A percentile compares a stretch with the other conserved stretches of the same genome.
These are phyloP conservation scores for Penicillium paneum DNA, from an alignment of 2,329 filamentous ascomycete genomes.

Conservation along the genomic window DNA sequence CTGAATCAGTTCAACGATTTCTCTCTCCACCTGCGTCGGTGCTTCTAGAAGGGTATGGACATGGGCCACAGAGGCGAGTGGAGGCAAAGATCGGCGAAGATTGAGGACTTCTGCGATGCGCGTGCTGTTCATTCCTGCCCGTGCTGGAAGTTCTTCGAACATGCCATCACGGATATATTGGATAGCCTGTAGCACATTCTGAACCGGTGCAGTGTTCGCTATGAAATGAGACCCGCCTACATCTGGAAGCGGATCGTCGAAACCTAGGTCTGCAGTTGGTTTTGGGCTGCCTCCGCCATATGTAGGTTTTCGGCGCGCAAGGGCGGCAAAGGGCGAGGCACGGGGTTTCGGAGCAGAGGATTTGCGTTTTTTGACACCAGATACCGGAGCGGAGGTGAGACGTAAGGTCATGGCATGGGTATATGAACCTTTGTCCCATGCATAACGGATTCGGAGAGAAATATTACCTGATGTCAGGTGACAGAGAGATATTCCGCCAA, in stretches of 20 bases:
- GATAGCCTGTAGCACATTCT: constrained; percentile 53
- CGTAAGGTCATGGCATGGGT: constrained; percentile 45
- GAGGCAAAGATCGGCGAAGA: constrained; percentile 53
- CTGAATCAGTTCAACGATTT: constrained; percentile 54
- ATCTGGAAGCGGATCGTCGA: constrained; percentile 49
- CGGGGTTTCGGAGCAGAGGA: constrained; percentile 27
- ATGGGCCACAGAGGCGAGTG: constrained; percentile 59
- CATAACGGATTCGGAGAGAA: not conserved
- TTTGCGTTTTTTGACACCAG: constrained; percentile 45
- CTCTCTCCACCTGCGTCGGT: constrained; percentile 58
- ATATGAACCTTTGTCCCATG: not conserved
- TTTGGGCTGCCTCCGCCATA: constrained; percentile 26
- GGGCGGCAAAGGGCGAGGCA: constrained; percentile 42
- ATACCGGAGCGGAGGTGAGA: constrained; percentile 47
- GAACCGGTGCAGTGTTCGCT: constrained; percentile 44
- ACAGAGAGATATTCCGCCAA: constrained; percentile 11
- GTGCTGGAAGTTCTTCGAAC: constrained; percentile 55
- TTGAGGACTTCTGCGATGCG: constrained; percentile 60
- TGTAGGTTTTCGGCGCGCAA: constrained; percentile 42
- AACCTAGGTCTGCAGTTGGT: constrained; percentile 21
- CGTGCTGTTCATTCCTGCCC: constrained; percentile 60
- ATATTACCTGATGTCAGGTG: constrained; percentile 21
- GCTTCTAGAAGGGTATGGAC: constrained; percentile 57
- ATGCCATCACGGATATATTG: constrained; percentile 51
- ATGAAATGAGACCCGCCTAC: constrained; percentile 51